Evolutionary conservation across 1,284 basidiomycete genomes (phyloP).

Genomic region (Fomitopsis pinicola): DNA sequence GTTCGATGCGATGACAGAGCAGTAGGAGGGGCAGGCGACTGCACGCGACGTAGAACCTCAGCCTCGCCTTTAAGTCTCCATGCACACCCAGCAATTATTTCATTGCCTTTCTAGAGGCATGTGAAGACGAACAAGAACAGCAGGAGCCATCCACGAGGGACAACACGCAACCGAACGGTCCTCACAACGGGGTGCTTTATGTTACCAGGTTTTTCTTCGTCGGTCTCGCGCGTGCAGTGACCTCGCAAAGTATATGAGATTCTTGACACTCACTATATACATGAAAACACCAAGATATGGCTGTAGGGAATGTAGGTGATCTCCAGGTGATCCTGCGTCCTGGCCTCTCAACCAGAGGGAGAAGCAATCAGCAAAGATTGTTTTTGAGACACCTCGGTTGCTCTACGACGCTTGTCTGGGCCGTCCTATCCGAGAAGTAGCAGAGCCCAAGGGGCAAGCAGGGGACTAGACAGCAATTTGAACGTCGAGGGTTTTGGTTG

Average conservation of each 20-base stretch:
- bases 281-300: slow-evolving; percentile 4
- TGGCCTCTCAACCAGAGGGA: slow-evolving; percentile 83
- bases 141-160: background rate
- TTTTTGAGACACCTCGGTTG: slow-evolving; percentile 66
- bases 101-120: background rate
- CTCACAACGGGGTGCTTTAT: slow-evolving; percentile 56
- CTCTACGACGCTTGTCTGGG: slow-evolving; percentile 88
- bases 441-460: slow-evolving; percentile 34
- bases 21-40: background rate
- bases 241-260: slow-evolving; percentile 6
- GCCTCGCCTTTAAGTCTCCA: slow-evolving; percentile 85
- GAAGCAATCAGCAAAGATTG: slow-evolving; percentile 84
- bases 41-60: slow-evolving; percentile 42
- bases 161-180: slow-evolving; percentile 8
- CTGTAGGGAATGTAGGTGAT: slow-evolving; percentile 48
- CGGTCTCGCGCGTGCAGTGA: slow-evolving; percentile 26
- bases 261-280: slow-evolving; percentile 27
- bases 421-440: slow-evolving; percentile 55
- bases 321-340: slow-evolving; percentile 90
- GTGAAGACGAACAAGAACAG: background rate
- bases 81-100: slow-evolving; percentile 46
- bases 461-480: slow-evolving; percentile 75
- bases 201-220: slow-evolving; percentile 87
- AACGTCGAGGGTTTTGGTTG: slow-evolving; percentile 41
- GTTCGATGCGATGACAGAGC: background rate